Base-by-base conservation (phyloP, 2,329 filamentous ascomycete species). In the Pseudogymnoascus pannorum region DNA sequence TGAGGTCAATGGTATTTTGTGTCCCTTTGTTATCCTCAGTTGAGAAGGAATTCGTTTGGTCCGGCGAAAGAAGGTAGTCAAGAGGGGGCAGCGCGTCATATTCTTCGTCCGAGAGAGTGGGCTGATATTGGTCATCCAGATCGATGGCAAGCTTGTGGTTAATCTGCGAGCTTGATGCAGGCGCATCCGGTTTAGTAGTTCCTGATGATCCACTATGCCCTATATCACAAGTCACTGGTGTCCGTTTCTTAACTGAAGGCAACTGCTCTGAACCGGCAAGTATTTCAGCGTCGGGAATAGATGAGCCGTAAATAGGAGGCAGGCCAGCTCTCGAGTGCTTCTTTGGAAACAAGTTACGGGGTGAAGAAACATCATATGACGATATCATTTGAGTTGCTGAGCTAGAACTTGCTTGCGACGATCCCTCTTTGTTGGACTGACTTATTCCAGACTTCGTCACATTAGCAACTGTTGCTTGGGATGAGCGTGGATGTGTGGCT, bases 391-490 rank as follows among this genome's bases (percentile, higher is more conserved):
- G 48, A 14, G 48, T 31, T 9, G 48, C 26, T 20, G 26, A 51
- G 44, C 14, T 51, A 26, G 44, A 54, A 31, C 48, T 54, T 54
- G 48, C 48, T 54, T 54, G 48, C 2, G 48, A 54, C 31, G 48
- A 54, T 11, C 48, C 48, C 2, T 14, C 48, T 20, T 54, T 54
- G 48, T 20, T 31, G 16, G 26, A 33, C 26, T 14, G 48, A 20
- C 48, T 54, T 4, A 54, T 12, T 18, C 48, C 48, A 33, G 26
- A 4, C 26, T 54, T 54, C 31, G 48, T 31, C 26, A 54, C 48
- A 54, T 54, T 54, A 26, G 48, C 48, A 3, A 5, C 31, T 11
- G 20, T n/a, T 5, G 16, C 16, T 33, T 54, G 48, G 8, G 48
- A 54, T 20, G 48, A 54, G 16, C 9, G 24, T 7, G 26, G n/a